phyloP scores from a whole-genome alignment of 2,329 filamentous ascomycete genomes.

The Akanthomyces muscarius region DNA sequence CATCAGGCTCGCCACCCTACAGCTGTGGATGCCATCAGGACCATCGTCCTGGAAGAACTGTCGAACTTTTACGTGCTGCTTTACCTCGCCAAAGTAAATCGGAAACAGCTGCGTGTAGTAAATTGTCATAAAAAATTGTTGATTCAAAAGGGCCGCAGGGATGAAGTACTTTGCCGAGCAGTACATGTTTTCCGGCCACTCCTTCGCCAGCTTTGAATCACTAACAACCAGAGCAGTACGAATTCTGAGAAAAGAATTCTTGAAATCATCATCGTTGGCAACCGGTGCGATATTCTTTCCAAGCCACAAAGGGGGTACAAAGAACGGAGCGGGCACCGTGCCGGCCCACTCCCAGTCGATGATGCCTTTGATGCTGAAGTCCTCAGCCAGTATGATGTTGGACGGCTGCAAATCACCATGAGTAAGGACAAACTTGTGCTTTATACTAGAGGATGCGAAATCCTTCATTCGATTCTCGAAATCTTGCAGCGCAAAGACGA shows the following conservation, averaged over 20 bases:
- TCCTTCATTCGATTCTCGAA: background rate
- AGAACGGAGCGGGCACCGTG: conserved; percentile 2
- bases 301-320: conserved; percentile 12
- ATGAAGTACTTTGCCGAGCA: background rate
- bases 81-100: background rate
- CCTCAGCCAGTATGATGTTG: conserved; percentile 14
- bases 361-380: conserved; percentile 14
- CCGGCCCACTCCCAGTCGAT: conserved; percentile 17
- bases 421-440: conserved; percentile 5
- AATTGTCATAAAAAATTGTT: conserved; percentile 11
- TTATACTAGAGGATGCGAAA: background rate
- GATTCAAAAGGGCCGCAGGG: conserved; percentile 5
- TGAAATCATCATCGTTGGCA: background rate
- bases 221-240: background rate
- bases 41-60: conserved; percentile 6
- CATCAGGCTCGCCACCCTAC: background rate
- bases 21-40: conserved; percentile 6
- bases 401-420: conserved; percentile 16
- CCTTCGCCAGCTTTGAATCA: background rate
- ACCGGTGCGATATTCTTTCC: conserved; percentile 1
- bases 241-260: background rate
- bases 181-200: conserved; percentile 7
- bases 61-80: background rate
- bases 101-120: conserved; percentile 12
- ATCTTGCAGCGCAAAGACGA: conserved; percentile 12